These are phyloP conservation scores for Tetracladium maxilliforme DNA, from an alignment of 2,329 filamentous ascomycete genomes.

Conservation along the genomic window DNA sequence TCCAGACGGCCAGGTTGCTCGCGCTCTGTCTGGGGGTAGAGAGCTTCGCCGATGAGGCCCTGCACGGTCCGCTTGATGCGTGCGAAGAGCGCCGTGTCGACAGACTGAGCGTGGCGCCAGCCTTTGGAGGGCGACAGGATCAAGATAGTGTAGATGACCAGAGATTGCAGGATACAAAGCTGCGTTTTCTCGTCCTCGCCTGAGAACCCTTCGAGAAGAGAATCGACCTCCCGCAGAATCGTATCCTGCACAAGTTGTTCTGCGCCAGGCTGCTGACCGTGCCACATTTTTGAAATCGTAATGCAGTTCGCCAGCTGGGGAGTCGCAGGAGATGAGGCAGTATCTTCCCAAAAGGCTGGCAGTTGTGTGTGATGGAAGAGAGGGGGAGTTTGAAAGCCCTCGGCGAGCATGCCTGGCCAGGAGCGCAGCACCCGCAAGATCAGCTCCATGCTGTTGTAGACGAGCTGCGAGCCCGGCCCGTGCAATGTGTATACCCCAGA, in stretches of 20 bases:
- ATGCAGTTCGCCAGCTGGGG: slow-evolving; percentile 18
- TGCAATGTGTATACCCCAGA: too few species aligned
- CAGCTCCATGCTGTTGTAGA: slow-evolving; percentile 17
- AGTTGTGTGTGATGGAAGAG: slow-evolving; percentile 16
- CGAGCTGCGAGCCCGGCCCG: too few species aligned
- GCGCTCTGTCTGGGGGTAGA: too few species aligned
- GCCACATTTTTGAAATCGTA: slow-evolving; percentile 21
- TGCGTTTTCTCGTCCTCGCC: slow-evolving; percentile 15
- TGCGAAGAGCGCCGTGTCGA: slow-evolving; percentile 13
- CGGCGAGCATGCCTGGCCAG: slow-evolving; percentile 21
- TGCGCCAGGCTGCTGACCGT: slow-evolving; percentile 13
- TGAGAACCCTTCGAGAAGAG: slow-evolving; percentile 15
- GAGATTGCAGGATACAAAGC: slow-evolving; percentile 19
- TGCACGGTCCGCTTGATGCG: too few species aligned
- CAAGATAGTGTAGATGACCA: slow-evolving; percentile 20
- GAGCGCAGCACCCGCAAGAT: slow-evolving; percentile 18
- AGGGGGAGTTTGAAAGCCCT: slow-evolving; percentile 19
- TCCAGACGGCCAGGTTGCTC: slow-evolving; percentile 13
- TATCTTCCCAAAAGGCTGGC: too few species aligned
- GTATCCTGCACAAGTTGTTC: slow-evolving; percentile 16
- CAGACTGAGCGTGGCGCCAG: slow-evolving; percentile 7
- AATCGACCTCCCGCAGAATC: slow-evolving; percentile 15
- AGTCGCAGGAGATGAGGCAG: too few species aligned
- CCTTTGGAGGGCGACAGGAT: slow-evolving; percentile 18
- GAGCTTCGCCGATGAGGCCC: too few species aligned